Conservation (phyloP, 441 rosid genomes). For the Erodium texanum region DNA sequence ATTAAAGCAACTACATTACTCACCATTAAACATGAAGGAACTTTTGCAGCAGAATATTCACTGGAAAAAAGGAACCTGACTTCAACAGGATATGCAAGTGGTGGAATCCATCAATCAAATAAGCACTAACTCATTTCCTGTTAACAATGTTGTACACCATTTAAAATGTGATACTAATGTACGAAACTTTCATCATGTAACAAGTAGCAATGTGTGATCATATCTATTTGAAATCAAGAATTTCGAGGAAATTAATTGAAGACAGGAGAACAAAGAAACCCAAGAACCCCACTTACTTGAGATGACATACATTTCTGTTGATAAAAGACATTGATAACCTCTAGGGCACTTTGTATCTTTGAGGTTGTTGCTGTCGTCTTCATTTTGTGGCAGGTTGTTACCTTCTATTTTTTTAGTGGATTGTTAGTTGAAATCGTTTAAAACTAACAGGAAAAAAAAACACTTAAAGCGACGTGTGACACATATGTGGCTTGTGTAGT, state of each 20-base stretch:
- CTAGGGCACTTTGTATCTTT: too few species aligned
- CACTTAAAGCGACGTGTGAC: too few species aligned
- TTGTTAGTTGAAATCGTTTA: too few species aligned
- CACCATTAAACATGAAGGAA: constrained; percentile 16
- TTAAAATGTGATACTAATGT: not conserved
- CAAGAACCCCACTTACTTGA: constrained; percentile 6
- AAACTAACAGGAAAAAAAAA: too few species aligned
- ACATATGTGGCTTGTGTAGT: too few species aligned
- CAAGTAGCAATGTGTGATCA: not conserved
- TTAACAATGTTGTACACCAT: not conserved
- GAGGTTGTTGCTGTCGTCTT: too few species aligned
- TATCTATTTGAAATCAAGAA: constrained; percentile 4
- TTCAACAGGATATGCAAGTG: constrained; percentile 17
- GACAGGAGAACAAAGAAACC: not conserved
- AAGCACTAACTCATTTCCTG: constrained; percentile 4
- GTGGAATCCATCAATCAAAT: constrained; percentile 11
- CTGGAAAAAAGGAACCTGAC: constrained; percentile 15
- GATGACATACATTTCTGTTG: constrained; percentile 1
- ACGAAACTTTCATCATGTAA: not conserved
- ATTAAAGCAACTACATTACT: constrained; percentile 15
- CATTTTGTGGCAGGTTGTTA: too few species aligned
- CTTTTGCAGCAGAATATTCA: constrained; percentile 21
- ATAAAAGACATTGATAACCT: constrained; percentile 4
- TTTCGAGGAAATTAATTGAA: not conserved
- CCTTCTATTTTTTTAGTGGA: too few species aligned